Conservation (phyloP, 2,329 filamentous ascomycete genomes). For the Aspergillus sp. region DNA sequence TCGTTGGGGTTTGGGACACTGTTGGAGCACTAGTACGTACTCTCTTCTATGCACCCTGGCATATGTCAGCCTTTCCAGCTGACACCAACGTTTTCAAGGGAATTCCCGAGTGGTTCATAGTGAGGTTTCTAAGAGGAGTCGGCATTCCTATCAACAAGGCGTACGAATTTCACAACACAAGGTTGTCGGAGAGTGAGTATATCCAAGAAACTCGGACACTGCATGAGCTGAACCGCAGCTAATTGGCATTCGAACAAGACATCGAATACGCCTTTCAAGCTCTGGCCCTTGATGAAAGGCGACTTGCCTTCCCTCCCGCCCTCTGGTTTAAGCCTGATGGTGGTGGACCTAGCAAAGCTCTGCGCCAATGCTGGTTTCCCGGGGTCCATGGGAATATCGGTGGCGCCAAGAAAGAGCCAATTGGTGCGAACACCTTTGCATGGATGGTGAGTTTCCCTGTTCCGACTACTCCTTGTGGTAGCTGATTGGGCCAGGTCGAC, state of each 20-base stretch:
- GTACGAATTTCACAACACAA: neutral
- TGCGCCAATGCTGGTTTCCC: neutral
- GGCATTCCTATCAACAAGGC: neutral
- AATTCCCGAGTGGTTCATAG: neutral
- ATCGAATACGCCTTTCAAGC: constrained; percentile 4
- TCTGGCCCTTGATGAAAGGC: neutral
- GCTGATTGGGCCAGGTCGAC: no score
- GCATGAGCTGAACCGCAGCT: neutral
- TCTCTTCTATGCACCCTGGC: neutral
- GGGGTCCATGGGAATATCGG: neutral
- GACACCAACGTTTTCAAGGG: neutral
- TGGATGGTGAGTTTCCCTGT: no score
- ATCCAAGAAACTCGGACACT: neutral
- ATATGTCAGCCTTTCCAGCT: neutral
- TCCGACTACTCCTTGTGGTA: no score
- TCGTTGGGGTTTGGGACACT: constrained; percentile 2
- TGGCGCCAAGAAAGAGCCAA: neutral
- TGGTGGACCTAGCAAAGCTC: no score
- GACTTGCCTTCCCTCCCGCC: neutral
- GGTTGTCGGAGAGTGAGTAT: neutral
- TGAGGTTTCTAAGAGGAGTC: neutral
- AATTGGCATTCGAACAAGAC: neutral
- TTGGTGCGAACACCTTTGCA: no score
- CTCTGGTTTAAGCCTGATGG: neutral
- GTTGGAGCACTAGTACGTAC: neutral